A percentile compares a stretch with the other conserved stretches of the same genome.
phyloP scores from a whole-genome alignment of 2,329 filamentous ascomycete species.

The Penicillium glabrum region DNA sequence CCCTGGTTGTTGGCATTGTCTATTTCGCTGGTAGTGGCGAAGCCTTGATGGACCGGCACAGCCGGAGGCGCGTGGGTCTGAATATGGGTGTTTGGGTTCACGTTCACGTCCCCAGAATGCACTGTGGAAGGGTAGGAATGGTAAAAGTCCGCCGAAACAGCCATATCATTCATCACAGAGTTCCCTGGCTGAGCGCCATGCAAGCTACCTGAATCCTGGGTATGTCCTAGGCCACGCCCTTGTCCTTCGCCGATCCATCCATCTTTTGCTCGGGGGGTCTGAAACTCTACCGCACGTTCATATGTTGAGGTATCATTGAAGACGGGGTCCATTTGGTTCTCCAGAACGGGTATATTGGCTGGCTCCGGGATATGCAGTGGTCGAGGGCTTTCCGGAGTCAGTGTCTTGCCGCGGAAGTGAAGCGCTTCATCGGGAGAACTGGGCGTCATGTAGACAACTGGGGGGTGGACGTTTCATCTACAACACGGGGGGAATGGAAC shows the following conservation, averaged over 20 bases:
- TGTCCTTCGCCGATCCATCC: constrained; percentile 17
- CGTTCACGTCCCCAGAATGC: constrained; percentile 6
- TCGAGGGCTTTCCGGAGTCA: constrained; percentile 70
- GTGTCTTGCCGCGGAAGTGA: constrained; percentile 64
- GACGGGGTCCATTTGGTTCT: constrained; percentile 69
- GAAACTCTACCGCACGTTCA: constrained; percentile 41
- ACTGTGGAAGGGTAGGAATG: constrained; percentile 18
- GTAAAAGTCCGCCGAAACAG: constrained; percentile 25
- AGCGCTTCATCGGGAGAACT: constrained; percentile 49
- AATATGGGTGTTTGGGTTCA: constrained; percentile 17
- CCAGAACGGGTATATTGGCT: constrained; percentile 67
- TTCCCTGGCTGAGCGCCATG: constrained; percentile 26
- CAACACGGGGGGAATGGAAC: constrained; percentile 18
- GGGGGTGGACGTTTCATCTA: constrained; percentile 42
- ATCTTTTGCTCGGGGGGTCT: constrained; percentile 12
- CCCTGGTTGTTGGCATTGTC: constrained; percentile 24
- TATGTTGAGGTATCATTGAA: constrained; percentile 68
- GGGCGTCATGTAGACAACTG: constrained; percentile 54
- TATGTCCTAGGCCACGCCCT: constrained; percentile 12
- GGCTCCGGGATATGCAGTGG: constrained; percentile 68
- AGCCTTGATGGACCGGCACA: constrained; percentile 21
- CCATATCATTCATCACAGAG: constrained; percentile 28
- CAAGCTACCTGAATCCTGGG: constrained; percentile 34
- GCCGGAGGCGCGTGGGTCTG: constrained; percentile 24
- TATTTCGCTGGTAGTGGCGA: constrained; percentile 31